Percentiles rank a stretch among this genome's conserved stretches.
Conservation (phyloP, 805 yeast species). For the Saccharomyces paradoxus region DNA sequence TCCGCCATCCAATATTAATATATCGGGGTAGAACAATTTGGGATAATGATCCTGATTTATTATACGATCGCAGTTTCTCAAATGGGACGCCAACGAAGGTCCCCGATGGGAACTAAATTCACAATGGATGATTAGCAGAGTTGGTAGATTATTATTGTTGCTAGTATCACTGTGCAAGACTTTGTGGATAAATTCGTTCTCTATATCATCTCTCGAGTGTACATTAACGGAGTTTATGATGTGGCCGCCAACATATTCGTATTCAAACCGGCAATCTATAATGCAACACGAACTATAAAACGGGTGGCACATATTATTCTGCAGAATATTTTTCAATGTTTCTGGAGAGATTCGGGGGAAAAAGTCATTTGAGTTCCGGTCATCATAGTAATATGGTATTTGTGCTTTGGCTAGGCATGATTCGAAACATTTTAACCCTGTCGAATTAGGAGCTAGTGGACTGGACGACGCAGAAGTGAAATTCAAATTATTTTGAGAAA, state of each 20-base stretch:
- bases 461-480: neutral
- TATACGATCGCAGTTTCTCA: constrained; percentile 75
- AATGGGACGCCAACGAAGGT: constrained; percentile 84
- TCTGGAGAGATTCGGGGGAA: constrained; percentile 39
- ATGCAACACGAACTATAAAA: constrained; percentile 51
- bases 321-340: constrained; percentile 35
- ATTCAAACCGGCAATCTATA: constrained; percentile 86
- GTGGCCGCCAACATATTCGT: constrained; percentile 91
- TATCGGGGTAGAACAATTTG: constrained; percentile 74
- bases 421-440: constrained; percentile 19
- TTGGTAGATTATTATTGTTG: constrained; percentile 11
- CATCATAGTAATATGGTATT: constrained; percentile 44
- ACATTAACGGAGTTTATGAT: constrained; percentile 75
- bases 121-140: constrained; percentile 79
- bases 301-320: constrained; percentile 31
- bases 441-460: neutral
- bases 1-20: constrained; percentile 84
- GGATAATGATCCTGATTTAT: constrained; percentile 74
- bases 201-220: constrained; percentile 61
- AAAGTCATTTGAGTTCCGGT: constrained; percentile 37
- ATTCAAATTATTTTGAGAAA: neutral
- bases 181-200: constrained; percentile 39
- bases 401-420: constrained; percentile 39
- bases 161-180: constrained; percentile 1
- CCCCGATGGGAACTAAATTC: constrained; percentile 90